Percentiles rank a stretch among this genome's conserved stretches.
These are phyloP conservation scores for Eremochloa ophiuroides DNA, from an alignment of 176 grass and related monocot species.

Conservation along the genomic window DNA sequence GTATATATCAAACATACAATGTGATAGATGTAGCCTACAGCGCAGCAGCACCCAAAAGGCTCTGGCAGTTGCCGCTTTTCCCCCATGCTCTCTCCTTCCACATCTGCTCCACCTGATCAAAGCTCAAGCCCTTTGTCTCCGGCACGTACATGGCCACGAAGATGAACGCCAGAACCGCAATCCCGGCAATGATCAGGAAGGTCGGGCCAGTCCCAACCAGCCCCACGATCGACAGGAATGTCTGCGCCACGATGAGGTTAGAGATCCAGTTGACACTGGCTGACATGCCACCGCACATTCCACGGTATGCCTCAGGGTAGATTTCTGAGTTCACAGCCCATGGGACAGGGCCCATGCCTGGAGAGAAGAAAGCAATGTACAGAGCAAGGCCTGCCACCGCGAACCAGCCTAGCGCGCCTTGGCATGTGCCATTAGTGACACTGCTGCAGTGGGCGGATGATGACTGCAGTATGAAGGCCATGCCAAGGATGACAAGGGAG, in stretches of 20 bases:
- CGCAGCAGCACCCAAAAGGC: slow-evolving; percentile 34
- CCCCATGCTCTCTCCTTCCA: slow-evolving; percentile 84
- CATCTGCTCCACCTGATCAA: slow-evolving; percentile 72
- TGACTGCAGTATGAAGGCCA: slow-evolving; percentile 70
- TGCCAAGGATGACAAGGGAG: slow-evolving; percentile 63
- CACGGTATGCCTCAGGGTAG: slow-evolving; percentile 81
- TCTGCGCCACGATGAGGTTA: slow-evolving; percentile 84
- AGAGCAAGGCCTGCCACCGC: slow-evolving; percentile 66
- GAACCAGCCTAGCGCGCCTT: slow-evolving; percentile 42
- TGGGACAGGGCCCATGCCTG: slow-evolving; percentile 91
- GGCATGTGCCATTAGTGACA: background rate
- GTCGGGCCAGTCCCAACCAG: slow-evolving; percentile 62
- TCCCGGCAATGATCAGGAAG: slow-evolving; percentile 68
- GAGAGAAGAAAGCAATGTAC: slow-evolving; percentile 76
- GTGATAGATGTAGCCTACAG: slow-evolving; percentile 7
- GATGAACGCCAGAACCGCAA: slow-evolving; percentile 60
- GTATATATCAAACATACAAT: no score
- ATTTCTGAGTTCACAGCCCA: slow-evolving; percentile 96
- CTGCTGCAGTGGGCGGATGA: slow-evolving; percentile 16
- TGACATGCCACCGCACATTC: slow-evolving; percentile 87
- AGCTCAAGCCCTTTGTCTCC: slow-evolving; percentile 83
- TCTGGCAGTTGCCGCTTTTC: slow-evolving; percentile 12
- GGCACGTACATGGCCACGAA: slow-evolving; percentile 71
- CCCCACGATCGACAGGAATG: slow-evolving; percentile 68
- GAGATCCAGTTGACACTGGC: slow-evolving; percentile 90